Evolutionary conservation across 2,329 filamentous ascomycete genomes (phyloP).

Genomic region (Exserohilum turcica): DNA sequence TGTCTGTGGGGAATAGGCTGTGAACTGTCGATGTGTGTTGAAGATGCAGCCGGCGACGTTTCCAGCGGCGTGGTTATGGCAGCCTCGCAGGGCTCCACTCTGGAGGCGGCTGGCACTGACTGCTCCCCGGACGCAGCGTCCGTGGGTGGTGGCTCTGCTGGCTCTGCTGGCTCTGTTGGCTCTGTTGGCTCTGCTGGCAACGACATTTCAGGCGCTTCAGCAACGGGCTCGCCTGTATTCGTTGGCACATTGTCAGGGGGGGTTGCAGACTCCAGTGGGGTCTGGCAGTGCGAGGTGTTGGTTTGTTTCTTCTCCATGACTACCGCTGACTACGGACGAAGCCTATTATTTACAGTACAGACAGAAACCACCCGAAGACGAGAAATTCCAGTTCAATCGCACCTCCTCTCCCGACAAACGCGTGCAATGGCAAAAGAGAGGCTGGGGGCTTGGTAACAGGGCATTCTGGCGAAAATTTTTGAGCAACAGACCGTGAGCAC

Average conservation of each 20-base stretch:
- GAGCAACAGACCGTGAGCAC: constrained; percentile 37
- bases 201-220: constrained; percentile 22
- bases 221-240: constrained; percentile 27
- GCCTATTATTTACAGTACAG: constrained; percentile 29
- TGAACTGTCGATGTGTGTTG: constrained; percentile 12
- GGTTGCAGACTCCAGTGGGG: constrained; percentile 35
- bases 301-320: constrained; percentile 44
- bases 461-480: constrained; percentile 43
- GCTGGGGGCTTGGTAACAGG: constrained; percentile 45
- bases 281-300: constrained; percentile 33
- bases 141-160: constrained; percentile 24
- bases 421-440: constrained; percentile 27
- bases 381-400: constrained; percentile 19
- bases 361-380: neutral
- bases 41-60: constrained; percentile 24
- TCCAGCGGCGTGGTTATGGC: constrained; percentile 24
- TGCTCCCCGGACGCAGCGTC: constrained; percentile 14
- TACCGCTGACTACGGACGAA: constrained; percentile 18
- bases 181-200: constrained; percentile 24
- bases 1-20: constrained; percentile 10
- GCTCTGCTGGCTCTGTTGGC: no score
- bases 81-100: constrained; percentile 17
- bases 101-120: constrained; percentile 12
- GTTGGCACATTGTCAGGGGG: constrained; percentile 33
- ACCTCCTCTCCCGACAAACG: constrained; percentile 30